Base-by-base conservation (phyloP, 1,284 basidiomycete species). In the Calocybe gambosa region DNA sequence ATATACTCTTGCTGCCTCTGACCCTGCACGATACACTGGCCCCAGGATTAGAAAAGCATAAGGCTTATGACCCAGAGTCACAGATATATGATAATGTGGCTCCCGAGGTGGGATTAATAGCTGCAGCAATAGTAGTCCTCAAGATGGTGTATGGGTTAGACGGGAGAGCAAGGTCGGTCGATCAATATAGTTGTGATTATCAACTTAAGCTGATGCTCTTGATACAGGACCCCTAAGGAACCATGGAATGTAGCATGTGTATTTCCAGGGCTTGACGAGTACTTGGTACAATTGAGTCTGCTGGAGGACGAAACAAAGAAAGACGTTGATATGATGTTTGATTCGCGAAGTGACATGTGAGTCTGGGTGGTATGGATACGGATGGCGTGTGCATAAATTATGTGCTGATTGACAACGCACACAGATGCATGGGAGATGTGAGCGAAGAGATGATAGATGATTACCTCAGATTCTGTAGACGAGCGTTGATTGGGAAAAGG, bases 101-200 rank as follows among this genome's bases (percentile, higher is more conserved):
- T 7, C 79, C 86, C n/a, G 93, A 95, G 61, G 69, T 90, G 20
- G 74, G 79, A 4, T 66, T 94, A 18, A 66, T 80, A 39, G 80
- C 80, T 0, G 73, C 73, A 5, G 75, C 78, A 43, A 71, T 93
- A 13, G 70, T 93, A 3, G 78, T 84, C 23, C 70, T 93, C 60
- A 93, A 93, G 65, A 70, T 93, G 68, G 75, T 83, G 8, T 93
- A 93, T 57, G 90, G 91, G 1, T 61, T 93, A 23, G 89, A 93
- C 62, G 87, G 80, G n/a, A 66, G 64, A 50, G 51, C 59, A 40
- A 76, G 86, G 86, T 81, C 54, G 43, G 69, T 61, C 25, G 18
- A 12, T 23, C 7, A 23, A 29, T 29, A 10, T 20, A 23, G 23
- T 16, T 16, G 31, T 16, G 31, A n/a, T 34, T 3, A 34, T 15